These are phyloP conservation scores for Nannizziopsis arthrosporioides DNA, from an alignment of 2,329 filamentous ascomycete genomes.

Conservation along the genomic window DNA sequence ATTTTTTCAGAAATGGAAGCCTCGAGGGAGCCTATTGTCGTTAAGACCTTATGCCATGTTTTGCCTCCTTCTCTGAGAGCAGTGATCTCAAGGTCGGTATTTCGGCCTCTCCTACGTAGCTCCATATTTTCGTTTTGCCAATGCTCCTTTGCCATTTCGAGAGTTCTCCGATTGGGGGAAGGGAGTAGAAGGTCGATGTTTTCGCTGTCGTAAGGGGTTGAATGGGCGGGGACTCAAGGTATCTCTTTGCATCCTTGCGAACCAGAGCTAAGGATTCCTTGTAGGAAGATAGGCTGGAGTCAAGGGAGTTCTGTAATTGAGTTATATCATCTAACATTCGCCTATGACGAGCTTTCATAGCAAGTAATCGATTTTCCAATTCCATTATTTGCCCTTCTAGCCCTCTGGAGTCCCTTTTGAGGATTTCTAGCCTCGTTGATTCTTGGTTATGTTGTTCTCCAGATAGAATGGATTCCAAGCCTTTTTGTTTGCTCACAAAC, in stretches of 20 bases:
- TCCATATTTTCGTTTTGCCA: conserved; percentile 41
- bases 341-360: conserved; percentile 45
- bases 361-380: conserved; percentile 44
- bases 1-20: conserved; percentile 36
- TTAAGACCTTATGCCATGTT: conserved; percentile 47
- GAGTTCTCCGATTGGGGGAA: conserved; percentile 48
- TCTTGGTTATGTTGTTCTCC: conserved; percentile 39
- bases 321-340: conserved; percentile 43
- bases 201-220: conserved; percentile 25
- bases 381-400: conserved; percentile 47
- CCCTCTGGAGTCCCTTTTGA: conserved; percentile 41
- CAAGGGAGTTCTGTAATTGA: conserved; percentile 45
- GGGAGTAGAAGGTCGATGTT: conserved; percentile 36
- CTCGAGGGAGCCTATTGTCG: conserved; percentile 44
- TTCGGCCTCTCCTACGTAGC: conserved; percentile 34
- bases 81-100: conserved; percentile 42
- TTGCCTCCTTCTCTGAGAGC: conserved; percentile 48
- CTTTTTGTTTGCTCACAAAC: conserved; percentile 40
- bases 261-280: conserved; percentile 44
- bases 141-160: conserved; percentile 49
- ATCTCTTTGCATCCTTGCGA: conserved; percentile 43
- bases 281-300: conserved; percentile 49
- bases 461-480: conserved; percentile 41
- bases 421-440: conserved; percentile 32
- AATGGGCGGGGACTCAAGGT: conserved; percentile 40